Conservation (phyloP, 108 stramenopile genomes). For the Cyclostephanos tholiformis region DNA sequence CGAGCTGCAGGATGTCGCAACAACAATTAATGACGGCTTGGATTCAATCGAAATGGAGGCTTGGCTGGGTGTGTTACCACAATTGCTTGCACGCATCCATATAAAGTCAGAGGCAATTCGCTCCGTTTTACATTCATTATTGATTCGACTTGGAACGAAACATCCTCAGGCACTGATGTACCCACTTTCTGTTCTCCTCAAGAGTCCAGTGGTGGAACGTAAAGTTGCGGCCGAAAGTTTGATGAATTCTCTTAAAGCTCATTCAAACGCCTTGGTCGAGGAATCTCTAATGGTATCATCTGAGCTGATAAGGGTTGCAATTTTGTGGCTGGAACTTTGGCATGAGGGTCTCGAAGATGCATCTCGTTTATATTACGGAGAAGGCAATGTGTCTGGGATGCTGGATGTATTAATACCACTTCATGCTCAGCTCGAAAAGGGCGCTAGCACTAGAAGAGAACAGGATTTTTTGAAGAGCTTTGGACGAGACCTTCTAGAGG, state of each 20-base stretch:
- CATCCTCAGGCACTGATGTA: conserved; percentile 99
- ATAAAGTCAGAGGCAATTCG: conserved; percentile 76
- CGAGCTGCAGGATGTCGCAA: conserved; percentile 76
- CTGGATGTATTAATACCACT: conserved; percentile 82
- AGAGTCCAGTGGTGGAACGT: conserved; percentile 88
- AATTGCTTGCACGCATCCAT: conserved; percentile 98
- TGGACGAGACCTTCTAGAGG: conserved; percentile 81
- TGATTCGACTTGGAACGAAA: conserved; percentile 84
- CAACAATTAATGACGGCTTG: conserved; percentile 73
- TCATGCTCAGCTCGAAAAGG: conserved; percentile 84
- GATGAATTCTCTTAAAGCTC: conserved; percentile 83
- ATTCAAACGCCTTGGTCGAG: conserved; percentile 89
- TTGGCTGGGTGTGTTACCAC: conserved; percentile 98
- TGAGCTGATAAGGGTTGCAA: conserved; percentile 98
- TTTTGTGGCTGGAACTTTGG: conserved; percentile 99
- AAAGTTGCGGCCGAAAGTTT: conserved; percentile 89
- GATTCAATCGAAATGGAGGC: conserved; percentile 83
- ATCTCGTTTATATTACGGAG: conserved; percentile 83
- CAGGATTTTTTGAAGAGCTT: conserved; percentile 79
- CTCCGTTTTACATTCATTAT: conserved; percentile 86
- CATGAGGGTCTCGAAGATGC: conserved; percentile 98
- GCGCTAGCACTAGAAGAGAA: conserved; percentile 80
- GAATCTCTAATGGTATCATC: conserved; percentile 94
- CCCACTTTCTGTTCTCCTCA: conserved; percentile 92
- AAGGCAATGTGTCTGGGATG: conserved; percentile 95